Percentiles rank a stretch among this genome's conserved stretches.
These are phyloP conservation scores for Vitis hybrid DNA, from an alignment of 177 flowering plant species.

Conservation along the genomic window DNA sequence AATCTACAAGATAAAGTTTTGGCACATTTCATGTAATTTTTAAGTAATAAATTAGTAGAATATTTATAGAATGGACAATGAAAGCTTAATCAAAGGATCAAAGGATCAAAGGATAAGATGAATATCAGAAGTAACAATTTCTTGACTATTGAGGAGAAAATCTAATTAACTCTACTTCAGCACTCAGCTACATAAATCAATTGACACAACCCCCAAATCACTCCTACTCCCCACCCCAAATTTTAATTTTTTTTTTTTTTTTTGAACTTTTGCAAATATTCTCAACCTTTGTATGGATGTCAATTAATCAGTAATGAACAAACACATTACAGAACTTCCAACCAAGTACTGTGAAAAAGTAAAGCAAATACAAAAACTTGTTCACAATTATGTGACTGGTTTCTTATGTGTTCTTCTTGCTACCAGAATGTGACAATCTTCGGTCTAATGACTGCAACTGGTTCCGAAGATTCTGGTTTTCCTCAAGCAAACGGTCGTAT, in stretches of 20 bases:
- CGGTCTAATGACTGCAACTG: conserved; percentile 64
- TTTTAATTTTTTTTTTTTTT: not conserved
- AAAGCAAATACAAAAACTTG: not conserved
- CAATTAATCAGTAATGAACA: conserved; percentile 1
- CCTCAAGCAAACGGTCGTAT: conserved; percentile 78
- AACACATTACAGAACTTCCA: conserved; percentile 6
- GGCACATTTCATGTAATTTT: too few species aligned
- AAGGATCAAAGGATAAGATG: too few species aligned
- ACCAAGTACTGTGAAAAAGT: conserved; percentile 10
- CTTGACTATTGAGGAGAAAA: conserved; percentile 4
- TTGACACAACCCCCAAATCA: not conserved
- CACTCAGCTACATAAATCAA: not conserved
- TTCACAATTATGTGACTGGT: not conserved
- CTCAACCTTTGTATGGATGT: conserved; percentile 4
- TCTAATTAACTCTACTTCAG: not conserved
- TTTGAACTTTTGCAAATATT: not conserved
- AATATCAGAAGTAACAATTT: too few species aligned
- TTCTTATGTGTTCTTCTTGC: conserved; percentile 50
- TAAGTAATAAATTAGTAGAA: too few species aligned
- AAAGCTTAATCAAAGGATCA: too few species aligned
- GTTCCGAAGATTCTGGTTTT: conserved; percentile 69
- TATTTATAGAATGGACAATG: too few species aligned
- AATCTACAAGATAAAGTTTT: too few species aligned
- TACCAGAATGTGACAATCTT: conserved; percentile 51
- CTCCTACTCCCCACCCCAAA: not conserved